Conservation (phyloP, 2,329 filamentous ascomycete genomes). For the Clonostachys sp. region DNA sequence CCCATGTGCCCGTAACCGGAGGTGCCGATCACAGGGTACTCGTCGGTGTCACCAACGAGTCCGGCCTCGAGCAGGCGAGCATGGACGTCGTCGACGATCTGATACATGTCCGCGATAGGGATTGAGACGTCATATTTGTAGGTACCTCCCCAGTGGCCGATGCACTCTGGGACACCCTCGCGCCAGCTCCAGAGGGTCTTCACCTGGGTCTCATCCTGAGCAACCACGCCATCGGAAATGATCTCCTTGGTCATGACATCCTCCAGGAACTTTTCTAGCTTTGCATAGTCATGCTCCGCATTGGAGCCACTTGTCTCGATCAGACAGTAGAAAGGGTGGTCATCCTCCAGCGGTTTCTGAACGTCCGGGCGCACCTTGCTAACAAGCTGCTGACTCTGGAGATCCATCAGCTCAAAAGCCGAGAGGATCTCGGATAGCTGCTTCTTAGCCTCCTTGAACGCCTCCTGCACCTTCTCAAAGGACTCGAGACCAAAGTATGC, state of each 20-base stretch:
- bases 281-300: slow-evolving; percentile 86
- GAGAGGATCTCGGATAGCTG: slow-evolving; percentile 94
- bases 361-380: slow-evolving; percentile 63
- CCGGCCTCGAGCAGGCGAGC: slow-evolving; percentile 68
- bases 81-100: slow-evolving; percentile 80
- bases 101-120: slow-evolving; percentile 81
- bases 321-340: slow-evolving; percentile 92
- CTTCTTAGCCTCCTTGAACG: slow-evolving; percentile 83
- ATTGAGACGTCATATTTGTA: slow-evolving; percentile 99
- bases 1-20: slow-evolving; percentile 98
- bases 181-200: slow-evolving; percentile 85
- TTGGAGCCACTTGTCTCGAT: slow-evolving; percentile 96
- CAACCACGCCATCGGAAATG: slow-evolving; percentile 83
- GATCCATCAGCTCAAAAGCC: slow-evolving; percentile 97
- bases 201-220: slow-evolving; percentile 89
- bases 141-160: slow-evolving; percentile 87
- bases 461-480: slow-evolving; percentile 81
- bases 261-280: slow-evolving; percentile 86
- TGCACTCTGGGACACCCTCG: slow-evolving; percentile 85
- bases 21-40: slow-evolving; percentile 79
- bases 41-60: slow-evolving; percentile 70
- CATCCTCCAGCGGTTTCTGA: slow-evolving; percentile 74
- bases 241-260: slow-evolving; percentile 86
- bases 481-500: slow-evolving; percentile 90
- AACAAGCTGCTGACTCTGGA: slow-evolving; percentile 73